phyloP scores from a whole-genome alignment of 306 rosid genomes.

The Vigna reflexopilosa region DNA sequence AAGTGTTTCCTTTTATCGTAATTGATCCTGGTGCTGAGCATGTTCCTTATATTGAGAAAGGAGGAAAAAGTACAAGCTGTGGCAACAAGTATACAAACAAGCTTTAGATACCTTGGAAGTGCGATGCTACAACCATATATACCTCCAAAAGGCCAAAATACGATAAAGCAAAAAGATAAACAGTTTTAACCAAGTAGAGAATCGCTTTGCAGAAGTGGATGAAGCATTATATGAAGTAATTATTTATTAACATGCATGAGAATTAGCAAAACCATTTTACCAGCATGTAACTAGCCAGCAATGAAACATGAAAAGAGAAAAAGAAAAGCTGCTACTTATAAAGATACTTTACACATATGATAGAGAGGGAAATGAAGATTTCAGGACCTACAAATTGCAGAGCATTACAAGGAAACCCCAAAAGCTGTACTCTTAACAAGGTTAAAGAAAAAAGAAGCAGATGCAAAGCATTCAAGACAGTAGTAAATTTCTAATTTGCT shows the following conservation, averaged over 20 bases:
- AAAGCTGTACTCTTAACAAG: conserved; percentile 42
- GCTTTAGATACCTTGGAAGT: conserved; percentile 15
- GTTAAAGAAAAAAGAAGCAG: neutral
- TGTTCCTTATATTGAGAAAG: conserved; percentile 7
- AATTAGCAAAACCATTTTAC: conserved; percentile 27
- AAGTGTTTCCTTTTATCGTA: conserved; percentile 7
- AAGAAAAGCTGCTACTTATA: conserved; percentile 43
- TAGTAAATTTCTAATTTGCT: conserved; percentile 1
- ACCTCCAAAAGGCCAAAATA: neutral
- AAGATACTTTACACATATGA: conserved; percentile 58
- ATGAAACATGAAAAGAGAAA: conserved; percentile 21
- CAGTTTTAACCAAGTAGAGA: conserved; percentile 12
- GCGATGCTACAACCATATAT: neutral
- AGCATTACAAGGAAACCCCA: conserved; percentile 47
- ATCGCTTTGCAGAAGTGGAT: conserved; percentile 37
- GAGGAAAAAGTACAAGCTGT: conserved; percentile 17
- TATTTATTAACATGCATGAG: conserved; percentile 25
- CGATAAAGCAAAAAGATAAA: neutral
- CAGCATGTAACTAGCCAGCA: conserved; percentile 14
- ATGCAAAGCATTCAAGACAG: conserved; percentile 46
- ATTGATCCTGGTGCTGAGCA: neutral
- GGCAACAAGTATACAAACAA: conserved; percentile 1
- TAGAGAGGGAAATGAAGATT: conserved; percentile 52
- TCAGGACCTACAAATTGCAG: conserved; percentile 54
- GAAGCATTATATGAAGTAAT: conserved; percentile 1